Conservation (phyloP, 169 alveolate genomes). For the Ichthyophthirius multifiliis region DNA sequence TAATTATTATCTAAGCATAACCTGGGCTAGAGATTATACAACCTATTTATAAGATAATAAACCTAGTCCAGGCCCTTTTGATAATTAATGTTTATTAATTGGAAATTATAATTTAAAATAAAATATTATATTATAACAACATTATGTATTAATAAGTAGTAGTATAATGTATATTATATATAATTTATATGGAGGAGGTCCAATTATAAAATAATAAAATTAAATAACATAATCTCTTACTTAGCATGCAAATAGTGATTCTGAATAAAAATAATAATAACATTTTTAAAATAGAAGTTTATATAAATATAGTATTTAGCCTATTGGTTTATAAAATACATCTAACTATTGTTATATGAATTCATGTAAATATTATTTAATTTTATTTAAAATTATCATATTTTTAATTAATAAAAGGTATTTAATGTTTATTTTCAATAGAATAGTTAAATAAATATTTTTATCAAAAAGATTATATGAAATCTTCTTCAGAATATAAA, state of each 20-base stretch:
- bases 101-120: background rate
- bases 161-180: background rate
- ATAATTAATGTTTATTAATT: background rate
- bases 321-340: background rate
- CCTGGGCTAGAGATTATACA: too few relatives aligned
- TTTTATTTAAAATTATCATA: background rate
- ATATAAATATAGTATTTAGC: background rate
- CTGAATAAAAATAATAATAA: background rate
- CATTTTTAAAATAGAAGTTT: background rate
- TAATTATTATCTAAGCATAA: too few relatives aligned
- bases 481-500: background rate
- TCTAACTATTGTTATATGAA: constrained; percentile 9
- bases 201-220: background rate
- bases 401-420: background rate
- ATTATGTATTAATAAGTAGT: background rate
- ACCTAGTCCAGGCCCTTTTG: too few relatives aligned
- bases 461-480: background rate
- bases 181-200: background rate
- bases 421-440: background rate
- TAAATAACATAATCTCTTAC: too few relatives aligned
- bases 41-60: too few relatives aligned
- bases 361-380: background rate
- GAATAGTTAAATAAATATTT: background rate
- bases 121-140: background rate
- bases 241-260: background rate